Evolutionary conservation across 1,284 basidiomycete genomes (phyloP).

Genomic region (Naganishia cerealis): DNA sequence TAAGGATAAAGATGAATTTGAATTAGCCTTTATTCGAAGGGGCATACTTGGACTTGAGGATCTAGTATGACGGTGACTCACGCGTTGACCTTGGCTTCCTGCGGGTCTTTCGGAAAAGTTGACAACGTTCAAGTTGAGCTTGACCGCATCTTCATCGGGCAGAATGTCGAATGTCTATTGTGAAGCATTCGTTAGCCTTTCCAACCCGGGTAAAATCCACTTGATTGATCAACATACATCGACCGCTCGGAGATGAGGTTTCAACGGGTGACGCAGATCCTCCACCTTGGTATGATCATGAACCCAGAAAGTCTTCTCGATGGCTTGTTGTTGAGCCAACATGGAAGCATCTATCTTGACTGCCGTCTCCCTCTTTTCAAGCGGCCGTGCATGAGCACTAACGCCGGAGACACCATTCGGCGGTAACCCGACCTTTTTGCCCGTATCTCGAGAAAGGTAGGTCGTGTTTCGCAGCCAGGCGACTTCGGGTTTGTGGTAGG

Average conservation of each 20-base stretch:
- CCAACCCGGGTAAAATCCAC: background rate
- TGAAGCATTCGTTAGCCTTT: background rate
- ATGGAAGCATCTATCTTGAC: conserved; percentile 69
- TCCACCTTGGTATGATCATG: conserved; percentile 61
- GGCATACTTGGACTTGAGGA: background rate
- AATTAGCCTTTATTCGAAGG: background rate
- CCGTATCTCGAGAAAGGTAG: conserved; percentile 55
- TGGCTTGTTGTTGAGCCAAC: conserved; percentile 73
- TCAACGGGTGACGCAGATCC: conserved; percentile 65
- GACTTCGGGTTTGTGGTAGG: conserved; percentile 59
- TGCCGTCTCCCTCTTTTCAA: conserved; percentile 49
- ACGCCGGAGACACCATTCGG: conserved; percentile 9
- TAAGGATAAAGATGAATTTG: background rate
- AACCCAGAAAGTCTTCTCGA: conserved; percentile 76
- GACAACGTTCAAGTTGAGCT: conserved; percentile 84
- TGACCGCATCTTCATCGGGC: conserved; percentile 83
- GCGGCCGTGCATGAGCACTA: background rate
- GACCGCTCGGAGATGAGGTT: conserved; percentile 71
- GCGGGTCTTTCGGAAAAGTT: conserved; percentile 79
- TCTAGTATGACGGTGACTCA: background rate
- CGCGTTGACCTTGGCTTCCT: conserved; percentile 24
- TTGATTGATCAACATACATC: conserved; percentile 57
- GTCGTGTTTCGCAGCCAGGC: conserved; percentile 87
- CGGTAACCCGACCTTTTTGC: conserved; percentile 22
- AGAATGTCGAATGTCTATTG: conserved; percentile 70